These are phyloP conservation scores for Petunia hybrid DNA, from an alignment of 305 asterid species.

Conservation along the genomic window DNA sequence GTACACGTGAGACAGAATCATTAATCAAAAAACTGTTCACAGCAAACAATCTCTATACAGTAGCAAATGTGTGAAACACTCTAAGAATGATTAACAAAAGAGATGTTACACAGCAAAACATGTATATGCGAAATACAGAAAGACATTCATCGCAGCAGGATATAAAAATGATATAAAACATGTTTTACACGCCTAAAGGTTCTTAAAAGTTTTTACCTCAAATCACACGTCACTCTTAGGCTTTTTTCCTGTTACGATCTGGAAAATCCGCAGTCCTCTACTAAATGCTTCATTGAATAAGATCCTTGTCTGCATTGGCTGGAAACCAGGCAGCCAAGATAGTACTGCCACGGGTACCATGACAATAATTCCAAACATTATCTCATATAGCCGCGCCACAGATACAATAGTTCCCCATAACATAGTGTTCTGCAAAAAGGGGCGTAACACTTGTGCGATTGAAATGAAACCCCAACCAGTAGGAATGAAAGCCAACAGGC, in stretches of 20 bases:
- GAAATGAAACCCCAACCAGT: slow-evolving; percentile 91
- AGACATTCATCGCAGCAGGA: slow-evolving; percentile 8
- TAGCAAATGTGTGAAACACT: slow-evolving; percentile 1
- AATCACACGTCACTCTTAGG: slow-evolving; percentile 65
- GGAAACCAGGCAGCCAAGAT: slow-evolving; percentile 96
- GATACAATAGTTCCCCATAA: slow-evolving; percentile 75
- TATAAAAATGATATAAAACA: not conserved
- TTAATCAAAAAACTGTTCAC: not conserved
- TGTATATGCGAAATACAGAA: slow-evolving; percentile 9
- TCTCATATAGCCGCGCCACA: slow-evolving; percentile 78
- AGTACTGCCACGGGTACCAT: slow-evolving; percentile 77
- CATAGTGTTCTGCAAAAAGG: slow-evolving; percentile 59
- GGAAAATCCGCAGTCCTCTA: slow-evolving; percentile 87
- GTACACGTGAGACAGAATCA: not conserved
- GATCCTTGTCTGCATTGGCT: slow-evolving; percentile 92
- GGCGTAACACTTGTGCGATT: slow-evolving; percentile 78
- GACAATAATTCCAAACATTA: slow-evolving; percentile 83
- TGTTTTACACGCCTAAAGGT: not conserved
- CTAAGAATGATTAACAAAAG: slow-evolving; percentile 1
- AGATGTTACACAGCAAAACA: not conserved
- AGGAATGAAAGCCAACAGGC: slow-evolving; percentile 82
- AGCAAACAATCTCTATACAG: slow-evolving; percentile 10
- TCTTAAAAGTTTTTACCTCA: slow-evolving; percentile 45
- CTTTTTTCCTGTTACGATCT: slow-evolving; percentile 79
- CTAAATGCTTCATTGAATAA: slow-evolving; percentile 90